Conservation (phyloP, 2,329 filamentous ascomycete species). For the Hymenoscyphus infarciens region DNA sequence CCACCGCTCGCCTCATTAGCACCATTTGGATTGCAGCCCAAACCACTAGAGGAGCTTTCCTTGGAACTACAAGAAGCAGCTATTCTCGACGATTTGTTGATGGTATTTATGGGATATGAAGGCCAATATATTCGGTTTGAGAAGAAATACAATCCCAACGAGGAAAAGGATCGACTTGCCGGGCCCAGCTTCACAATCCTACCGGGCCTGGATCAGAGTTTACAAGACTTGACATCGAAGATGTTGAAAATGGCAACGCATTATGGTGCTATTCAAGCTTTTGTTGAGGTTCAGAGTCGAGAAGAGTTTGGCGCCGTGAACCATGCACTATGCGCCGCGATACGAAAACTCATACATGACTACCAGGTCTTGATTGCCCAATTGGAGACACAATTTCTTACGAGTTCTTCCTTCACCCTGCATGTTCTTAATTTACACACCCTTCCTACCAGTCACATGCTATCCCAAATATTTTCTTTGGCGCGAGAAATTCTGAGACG, state of each 20-base stretch:
- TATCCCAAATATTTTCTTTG: constrained; percentile 83
- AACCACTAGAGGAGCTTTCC: constrained; percentile 65
- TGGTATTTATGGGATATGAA: constrained; percentile 97
- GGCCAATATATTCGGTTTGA: constrained; percentile 93
- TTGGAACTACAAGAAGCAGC: constrained; percentile 81
- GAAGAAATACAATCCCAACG: constrained; percentile 74
- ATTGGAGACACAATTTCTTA: constrained; percentile 87
- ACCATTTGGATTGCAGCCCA: constrained; percentile 65
- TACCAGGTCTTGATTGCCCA: constrained; percentile 92
- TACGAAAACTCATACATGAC: constrained; percentile 86
- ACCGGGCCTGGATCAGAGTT: constrained; percentile 81
- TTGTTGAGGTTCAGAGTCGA: constrained; percentile 89
- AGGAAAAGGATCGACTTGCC: constrained; percentile 81
- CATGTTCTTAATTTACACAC: constrained; percentile 92
- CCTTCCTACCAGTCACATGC: constrained; percentile 84
- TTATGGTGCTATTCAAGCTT: constrained; percentile 85
- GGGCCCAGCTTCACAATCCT: constrained; percentile 79
- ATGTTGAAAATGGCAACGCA: constrained; percentile 95
- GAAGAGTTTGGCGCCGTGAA: constrained; percentile 94
- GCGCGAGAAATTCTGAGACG: constrained; percentile 83
- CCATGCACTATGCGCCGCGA: constrained; percentile 92
- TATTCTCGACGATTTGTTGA: constrained; percentile 85
- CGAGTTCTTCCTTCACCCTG: constrained; percentile 82
- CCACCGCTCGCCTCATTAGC: constrained; percentile 74
- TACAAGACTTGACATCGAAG: constrained; percentile 80